Evolutionary conservation across 2,329 filamentous ascomycete genomes (phyloP), one percentile per base, ranked within the genome.

Genomic region (Colletotrichum brevisporum): DNA sequence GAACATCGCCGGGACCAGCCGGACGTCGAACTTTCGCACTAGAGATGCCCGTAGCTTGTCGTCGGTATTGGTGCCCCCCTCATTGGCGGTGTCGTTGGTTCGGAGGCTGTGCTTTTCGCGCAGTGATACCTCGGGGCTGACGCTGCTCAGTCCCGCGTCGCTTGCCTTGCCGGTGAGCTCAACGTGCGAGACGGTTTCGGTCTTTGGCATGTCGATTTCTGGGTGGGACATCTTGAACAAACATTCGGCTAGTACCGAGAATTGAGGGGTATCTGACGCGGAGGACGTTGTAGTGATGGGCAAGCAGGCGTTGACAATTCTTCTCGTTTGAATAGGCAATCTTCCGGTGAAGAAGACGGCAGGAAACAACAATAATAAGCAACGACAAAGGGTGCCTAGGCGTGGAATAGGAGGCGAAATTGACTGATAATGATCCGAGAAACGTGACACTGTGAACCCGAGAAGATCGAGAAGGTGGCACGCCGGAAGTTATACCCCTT

Each of bases 1-100:
- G 36, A 73, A 73, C 51, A 63, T 61, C 2, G 57, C 51, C 16
- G 71, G 67, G 24, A 73, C 61, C 8, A 73, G 48, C 3, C 67
- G 58, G 4, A 41, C 1, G n/a, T 73, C 70, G 50, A 69, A 72
- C 39, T 71, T 71, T 18, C 71, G 67, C 0, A 72, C 64, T 0
- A 72, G 24, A 2, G 54, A 55, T 8, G 24, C 24, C 2, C 56
- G 55, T 2, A 65, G n/a, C 8, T 26, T 51, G 13, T 53, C 48
- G 0, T 36, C 48, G 21, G 16, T 13, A 5, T 52, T n/a, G 8
- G 15, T 10, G 31, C 1, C 31, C 31, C 10, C n/a, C 3, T 52
- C n/a, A 8, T 24, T 52, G 47, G 24, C 39, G 3, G 16, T 6
- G 18, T 59, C 15, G 0, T 48, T 47, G 2, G 26, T 18, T 5